phyloP scores from a whole-genome alignment of 257 asterid genomes.

The Handroanthus guayacan region DNA sequence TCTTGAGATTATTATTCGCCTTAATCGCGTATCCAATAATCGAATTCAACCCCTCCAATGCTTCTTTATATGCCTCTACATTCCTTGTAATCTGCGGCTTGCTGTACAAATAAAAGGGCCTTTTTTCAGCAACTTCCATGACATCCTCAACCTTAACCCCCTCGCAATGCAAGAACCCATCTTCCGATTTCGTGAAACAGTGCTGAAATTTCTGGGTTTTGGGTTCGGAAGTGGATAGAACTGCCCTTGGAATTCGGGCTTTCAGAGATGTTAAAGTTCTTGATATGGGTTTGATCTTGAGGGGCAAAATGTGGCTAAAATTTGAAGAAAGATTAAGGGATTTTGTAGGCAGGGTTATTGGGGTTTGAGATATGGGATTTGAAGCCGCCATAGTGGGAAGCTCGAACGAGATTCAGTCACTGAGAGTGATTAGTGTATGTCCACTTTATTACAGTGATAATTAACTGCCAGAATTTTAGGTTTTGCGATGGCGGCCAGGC shows the following conservation, averaged over 20 bases:
- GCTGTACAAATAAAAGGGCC: slow-evolving; percentile 92
- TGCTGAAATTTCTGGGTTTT: slow-evolving; percentile 68
- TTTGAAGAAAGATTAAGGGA: slow-evolving; percentile 37
- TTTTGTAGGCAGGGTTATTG: slow-evolving; percentile 37
- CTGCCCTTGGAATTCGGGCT: slow-evolving; percentile 51
- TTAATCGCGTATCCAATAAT: slow-evolving; percentile 91
- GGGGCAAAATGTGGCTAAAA: slow-evolving; percentile 41
- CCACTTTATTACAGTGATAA: slow-evolving; percentile 5
- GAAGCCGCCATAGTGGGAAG: slow-evolving; percentile 78
- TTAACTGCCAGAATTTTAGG: slow-evolving; percentile 14
- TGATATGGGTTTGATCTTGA: slow-evolving; percentile 56
- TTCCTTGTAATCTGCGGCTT: slow-evolving; percentile 86
- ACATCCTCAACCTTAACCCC: slow-evolving; percentile 71
- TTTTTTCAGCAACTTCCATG: slow-evolving; percentile 70
- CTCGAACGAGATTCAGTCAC: background rate
- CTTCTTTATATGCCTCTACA: slow-evolving; percentile 84
- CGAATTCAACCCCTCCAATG: slow-evolving; percentile 77
- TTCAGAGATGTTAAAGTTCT: slow-evolving; percentile 37
- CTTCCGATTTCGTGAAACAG: slow-evolving; percentile 78
- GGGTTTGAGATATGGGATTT: slow-evolving; percentile 55
- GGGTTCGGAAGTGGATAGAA: slow-evolving; percentile 64
- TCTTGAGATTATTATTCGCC: slow-evolving; percentile 91
- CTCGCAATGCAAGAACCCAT: slow-evolving; percentile 80
- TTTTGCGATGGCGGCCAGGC: background rate
- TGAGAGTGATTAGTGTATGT: background rate